phyloP scores from a whole-genome alignment of 139 green algal species.

The Asterochloris erici region DNA sequence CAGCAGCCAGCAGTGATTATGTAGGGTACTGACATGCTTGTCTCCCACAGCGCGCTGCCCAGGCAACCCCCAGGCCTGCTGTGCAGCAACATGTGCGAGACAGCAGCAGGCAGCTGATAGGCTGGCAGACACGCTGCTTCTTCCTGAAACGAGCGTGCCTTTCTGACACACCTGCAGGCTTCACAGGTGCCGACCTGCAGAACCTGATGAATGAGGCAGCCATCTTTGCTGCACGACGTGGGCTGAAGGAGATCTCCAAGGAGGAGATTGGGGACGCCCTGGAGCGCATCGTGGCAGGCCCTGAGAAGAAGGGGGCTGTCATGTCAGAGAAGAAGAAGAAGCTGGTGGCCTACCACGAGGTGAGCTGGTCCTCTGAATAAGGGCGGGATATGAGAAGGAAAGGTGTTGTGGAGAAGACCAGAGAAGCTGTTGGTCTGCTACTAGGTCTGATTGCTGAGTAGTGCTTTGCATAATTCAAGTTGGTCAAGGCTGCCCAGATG shows the following conservation, averaged over 20 bases:
- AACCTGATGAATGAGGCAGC: slow-evolving; percentile 99
- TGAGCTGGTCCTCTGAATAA: neutral
- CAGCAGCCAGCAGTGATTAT: no score
- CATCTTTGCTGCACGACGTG: slow-evolving; percentile 92
- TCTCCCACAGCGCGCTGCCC: no score
- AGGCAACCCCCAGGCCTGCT: no score
- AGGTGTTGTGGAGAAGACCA: neutral
- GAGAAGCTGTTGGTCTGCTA: no score
- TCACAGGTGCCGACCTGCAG: slow-evolving; percentile 93
- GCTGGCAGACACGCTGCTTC: no score
- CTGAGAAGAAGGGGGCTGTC: slow-evolving; percentile 98
- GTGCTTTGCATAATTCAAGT: no score
- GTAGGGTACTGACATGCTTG: no score
- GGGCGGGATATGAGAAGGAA: neutral
- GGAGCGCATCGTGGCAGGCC: slow-evolving; percentile 97
- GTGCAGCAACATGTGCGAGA: no score
- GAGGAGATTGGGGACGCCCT: slow-evolving; percentile 99
- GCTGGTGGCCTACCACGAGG: slow-evolving; percentile 98
- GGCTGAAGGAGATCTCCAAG: slow-evolving; percentile 98
- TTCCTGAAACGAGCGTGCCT: no score
- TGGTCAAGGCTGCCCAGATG: no score
- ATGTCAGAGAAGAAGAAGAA: slow-evolving; percentile 95
- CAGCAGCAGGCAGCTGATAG: no score
- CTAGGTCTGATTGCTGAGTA: no score
- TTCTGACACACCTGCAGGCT: slow-evolving; percentile 32